A percentile compares a stretch with the other conserved stretches of the same genome.
These are phyloP conservation scores for Adansonia madagascariensis DNA, from an alignment of 441 rosid genomes.

Conservation along the genomic window DNA sequence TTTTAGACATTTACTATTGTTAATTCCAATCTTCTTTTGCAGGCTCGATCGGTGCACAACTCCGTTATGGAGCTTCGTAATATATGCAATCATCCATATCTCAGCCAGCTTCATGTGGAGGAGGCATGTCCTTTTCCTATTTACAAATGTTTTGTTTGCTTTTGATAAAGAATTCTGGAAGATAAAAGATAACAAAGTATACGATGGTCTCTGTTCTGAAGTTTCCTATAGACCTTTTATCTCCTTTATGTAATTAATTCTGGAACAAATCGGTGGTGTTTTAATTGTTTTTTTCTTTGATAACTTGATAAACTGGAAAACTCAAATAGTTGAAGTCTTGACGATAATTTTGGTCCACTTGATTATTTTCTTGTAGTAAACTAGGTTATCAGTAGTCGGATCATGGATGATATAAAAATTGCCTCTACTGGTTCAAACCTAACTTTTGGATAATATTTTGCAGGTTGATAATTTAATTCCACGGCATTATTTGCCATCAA, in stretches of 20 bases:
- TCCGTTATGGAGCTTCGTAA: constrained; percentile 97
- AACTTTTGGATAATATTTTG: constrained; percentile 34
- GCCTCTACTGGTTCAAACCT: constrained; percentile 24
- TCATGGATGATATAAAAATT: constrained; percentile 10
- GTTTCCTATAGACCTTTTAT: constrained; percentile 9
- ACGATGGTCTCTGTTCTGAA: constrained; percentile 19
- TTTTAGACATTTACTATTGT: constrained; percentile 13
- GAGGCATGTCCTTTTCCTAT: constrained; percentile 61
- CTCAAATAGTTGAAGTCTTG: neutral
- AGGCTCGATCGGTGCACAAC: constrained; percentile 91
- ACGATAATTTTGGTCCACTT: neutral
- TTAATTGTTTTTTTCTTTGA: neutral
- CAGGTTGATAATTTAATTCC: constrained; percentile 83
- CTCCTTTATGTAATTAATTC: constrained; percentile 18
- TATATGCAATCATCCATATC: constrained; percentile 96
- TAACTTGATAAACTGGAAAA: neutral
- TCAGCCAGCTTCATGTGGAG: constrained; percentile 93
- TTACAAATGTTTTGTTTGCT: constrained; percentile 26
- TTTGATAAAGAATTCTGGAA: constrained; percentile 22
- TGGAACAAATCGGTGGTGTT: constrained; percentile 17
- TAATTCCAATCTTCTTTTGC: constrained; percentile 33
- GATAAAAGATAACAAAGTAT: neutral
- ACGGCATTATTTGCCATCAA: constrained; percentile 80
- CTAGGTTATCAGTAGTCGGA: neutral
- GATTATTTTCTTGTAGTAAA: constrained; percentile 11